phyloP scores from a whole-genome alignment of 257 asterid genomes.

The Rehmannia glutinosa region DNA sequence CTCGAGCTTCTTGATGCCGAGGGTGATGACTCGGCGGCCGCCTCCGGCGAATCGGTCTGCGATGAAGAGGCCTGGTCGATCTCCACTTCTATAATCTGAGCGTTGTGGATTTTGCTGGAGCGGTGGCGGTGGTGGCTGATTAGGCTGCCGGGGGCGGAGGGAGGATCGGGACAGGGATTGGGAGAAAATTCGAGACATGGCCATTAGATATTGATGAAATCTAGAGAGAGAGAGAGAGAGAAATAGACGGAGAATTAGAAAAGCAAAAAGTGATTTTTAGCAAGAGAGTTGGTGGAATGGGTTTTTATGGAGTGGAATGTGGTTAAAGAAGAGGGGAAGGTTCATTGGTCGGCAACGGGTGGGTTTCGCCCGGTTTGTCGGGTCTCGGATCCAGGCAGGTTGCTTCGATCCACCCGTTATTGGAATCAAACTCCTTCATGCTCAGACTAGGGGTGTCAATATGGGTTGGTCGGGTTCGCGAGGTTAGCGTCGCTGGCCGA shows the following conservation, averaged over 20 bases:
- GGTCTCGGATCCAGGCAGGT: too few species aligned
- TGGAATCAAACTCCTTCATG: too few species aligned
- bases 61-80: conserved; percentile 32
- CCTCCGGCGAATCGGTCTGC: conserved; percentile 35
- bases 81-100: conserved; percentile 37
- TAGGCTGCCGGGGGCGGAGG: conserved; percentile 24
- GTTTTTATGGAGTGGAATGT: not conserved
- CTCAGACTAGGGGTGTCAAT: too few species aligned
- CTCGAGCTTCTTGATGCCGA: conserved; percentile 46
- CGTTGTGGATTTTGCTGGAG: conserved; percentile 39
- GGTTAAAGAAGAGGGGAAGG: not conserved
- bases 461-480: too few species aligned
- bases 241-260: not conserved
- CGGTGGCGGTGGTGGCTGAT: conserved; percentile 45
- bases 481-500: too few species aligned
- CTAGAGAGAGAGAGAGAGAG: conserved; percentile 2
- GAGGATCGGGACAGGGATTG: conserved; percentile 29
- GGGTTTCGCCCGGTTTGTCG: not conserved
- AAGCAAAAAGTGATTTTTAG: not conserved
- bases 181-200: conserved; percentile 43
- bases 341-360: not conserved
- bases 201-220: conserved; percentile 18
- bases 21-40: conserved; percentile 34
- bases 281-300: not conserved
- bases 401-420: too few species aligned